Evolutionary conservation across 495 filamentous ascomycete genomes (phyloP), one percentile per base, ranked within the genome.

Genomic region (Filosporella fistucella): DNA sequence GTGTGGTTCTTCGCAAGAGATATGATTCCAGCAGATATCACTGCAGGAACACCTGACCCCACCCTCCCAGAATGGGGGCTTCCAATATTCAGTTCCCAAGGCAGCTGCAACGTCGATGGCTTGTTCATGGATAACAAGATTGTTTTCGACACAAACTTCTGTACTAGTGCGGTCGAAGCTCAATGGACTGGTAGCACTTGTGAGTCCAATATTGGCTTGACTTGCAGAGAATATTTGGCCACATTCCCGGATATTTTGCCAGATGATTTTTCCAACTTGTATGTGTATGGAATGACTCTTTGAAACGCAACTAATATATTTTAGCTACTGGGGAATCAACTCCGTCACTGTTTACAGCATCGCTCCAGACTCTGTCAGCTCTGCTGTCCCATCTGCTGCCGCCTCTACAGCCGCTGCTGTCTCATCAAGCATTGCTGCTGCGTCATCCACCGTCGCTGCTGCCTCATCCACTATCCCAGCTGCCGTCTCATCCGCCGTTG

Each of bases 81-180:
- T 0, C 88, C 91, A 0, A 68, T 75, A 41, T 86, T 81, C 3
- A 65, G 58, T 52, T 95, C 86, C 59, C 56, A 76, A 35, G 50
- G 49, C 13, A 14, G 30, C 14, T 94, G 89, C 64, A 62, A 85
- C 51, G 78, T 95, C 45, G 63, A 75, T 42, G 59, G 62, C 2
- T 69, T 80, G 40, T 93, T 95, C 70, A 69, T 68, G 44, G 57
- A 82, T 26, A 81, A 91, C 63, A 75, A 76, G 13, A 84, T 95
- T 37, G 20, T 51, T 45, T 80, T 95, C 59, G 78, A 96, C 66
- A 86, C 81, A 1, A 84, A 81, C 2, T 89, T 96, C 67, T 96
- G 91, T 64, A 91, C 91, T 52, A 88, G 86, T 20, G 89, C 86
- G 28, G 71, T 41, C 9, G 40, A 38, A 18, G 8, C 14, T 12